These are phyloP conservation scores for Didymella lethalis DNA, from an alignment of 2,329 filamentous ascomycete species.

Conservation along the genomic window DNA sequence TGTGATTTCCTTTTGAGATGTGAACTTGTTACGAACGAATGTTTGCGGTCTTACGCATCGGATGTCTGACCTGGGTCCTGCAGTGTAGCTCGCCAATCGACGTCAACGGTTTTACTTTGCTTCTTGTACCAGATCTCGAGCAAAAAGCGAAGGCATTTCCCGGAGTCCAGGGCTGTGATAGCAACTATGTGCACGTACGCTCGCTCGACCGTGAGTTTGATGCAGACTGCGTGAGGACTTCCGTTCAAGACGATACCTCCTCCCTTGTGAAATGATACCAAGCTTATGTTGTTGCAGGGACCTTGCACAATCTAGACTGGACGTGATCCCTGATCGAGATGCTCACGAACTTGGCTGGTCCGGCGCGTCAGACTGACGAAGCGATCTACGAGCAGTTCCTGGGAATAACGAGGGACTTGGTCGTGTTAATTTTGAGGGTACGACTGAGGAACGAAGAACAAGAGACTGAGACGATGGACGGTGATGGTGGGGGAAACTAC, in stretches of 20 bases:
- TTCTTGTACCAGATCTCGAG: slow-evolving; percentile 4
- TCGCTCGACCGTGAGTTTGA: not conserved
- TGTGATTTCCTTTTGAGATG: not conserved
- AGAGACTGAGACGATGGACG: slow-evolving; percentile 4
- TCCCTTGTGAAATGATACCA: not conserved
- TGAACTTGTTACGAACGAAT: slow-evolving; percentile 7
- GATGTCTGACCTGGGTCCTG: not conserved
- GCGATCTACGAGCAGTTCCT: not conserved
- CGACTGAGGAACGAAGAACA: not conserved
- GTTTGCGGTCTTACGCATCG: not conserved
- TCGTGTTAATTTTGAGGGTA: slow-evolving; percentile 2
- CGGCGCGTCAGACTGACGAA: slow-evolving; percentile 6
- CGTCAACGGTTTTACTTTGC: slow-evolving; percentile 9
- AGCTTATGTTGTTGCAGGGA: not conserved
- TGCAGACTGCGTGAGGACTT: not conserved
- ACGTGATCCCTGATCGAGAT: not conserved
- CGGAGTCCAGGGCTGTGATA: not conserved
- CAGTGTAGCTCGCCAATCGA: slow-evolving; percentile 9
- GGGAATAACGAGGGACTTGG: not conserved
- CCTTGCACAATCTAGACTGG: not conserved
- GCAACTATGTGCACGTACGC: not conserved
- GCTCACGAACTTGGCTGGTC: not conserved
- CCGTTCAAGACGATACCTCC: not conserved
- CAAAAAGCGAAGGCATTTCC: slow-evolving; percentile 6
- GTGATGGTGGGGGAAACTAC: slow-evolving; percentile 7